Evolutionary conservation across 2,329 filamentous ascomycete genomes (phyloP).

Genomic region (Drechmeria coniospora): DNA sequence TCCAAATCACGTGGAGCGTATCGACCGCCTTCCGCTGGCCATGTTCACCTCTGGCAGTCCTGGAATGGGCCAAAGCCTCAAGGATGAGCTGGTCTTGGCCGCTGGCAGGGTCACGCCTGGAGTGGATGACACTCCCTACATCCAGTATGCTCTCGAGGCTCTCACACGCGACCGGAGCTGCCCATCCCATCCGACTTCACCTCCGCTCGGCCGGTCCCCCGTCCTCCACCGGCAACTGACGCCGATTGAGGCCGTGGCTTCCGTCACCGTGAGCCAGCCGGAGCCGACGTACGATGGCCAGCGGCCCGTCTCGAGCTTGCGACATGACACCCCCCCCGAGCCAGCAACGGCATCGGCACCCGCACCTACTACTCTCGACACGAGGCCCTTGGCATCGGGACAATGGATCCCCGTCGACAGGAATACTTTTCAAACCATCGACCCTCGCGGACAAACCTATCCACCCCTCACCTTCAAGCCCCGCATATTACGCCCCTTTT

Average conservation of each 20-base stretch:
- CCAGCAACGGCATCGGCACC: conserved; percentile 1
- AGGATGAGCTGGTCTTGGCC: conserved; percentile 34
- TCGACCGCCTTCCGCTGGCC: conserved; percentile 23
- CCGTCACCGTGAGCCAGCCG: no score
- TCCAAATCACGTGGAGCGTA: conserved; percentile 12
- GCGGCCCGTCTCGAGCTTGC: no score
- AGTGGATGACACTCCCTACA: conserved; percentile 72
- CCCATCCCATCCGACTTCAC: no score
- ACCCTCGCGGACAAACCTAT: conserved; percentile 21
- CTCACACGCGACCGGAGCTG: conserved; percentile 61
- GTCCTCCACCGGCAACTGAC: no score
- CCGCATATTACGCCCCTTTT: conserved; percentile 49
- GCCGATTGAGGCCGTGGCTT: no score
- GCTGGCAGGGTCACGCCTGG: conserved; percentile 52
- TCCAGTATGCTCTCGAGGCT: conserved; percentile 79
- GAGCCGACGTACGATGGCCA: neutral
- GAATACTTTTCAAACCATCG: conserved; percentile 17
- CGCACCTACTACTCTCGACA: conserved; percentile 1
- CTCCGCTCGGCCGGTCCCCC: conserved; percentile 35
- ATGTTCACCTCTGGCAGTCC: conserved; percentile 21
- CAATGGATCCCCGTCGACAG: conserved; percentile 20
- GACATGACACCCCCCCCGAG: neutral
- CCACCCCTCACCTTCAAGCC: conserved; percentile 55
- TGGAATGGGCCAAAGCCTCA: conserved; percentile 23
- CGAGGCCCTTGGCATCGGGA: conserved; percentile 3